Conservation (phyloP, 352 stramenopile species). For the Phytophthora citricola region DNA sequence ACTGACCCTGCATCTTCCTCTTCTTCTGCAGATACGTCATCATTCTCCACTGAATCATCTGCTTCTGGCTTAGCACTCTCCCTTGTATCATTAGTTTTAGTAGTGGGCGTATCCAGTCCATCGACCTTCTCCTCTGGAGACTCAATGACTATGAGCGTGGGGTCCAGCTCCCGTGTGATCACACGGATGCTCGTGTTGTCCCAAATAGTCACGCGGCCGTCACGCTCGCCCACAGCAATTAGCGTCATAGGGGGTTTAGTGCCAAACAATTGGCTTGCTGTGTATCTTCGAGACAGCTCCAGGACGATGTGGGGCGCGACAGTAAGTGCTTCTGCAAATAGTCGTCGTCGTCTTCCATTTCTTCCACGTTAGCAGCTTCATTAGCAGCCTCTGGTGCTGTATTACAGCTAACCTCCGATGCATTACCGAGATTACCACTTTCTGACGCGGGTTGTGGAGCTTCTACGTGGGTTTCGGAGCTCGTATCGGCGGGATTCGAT, state of each 20-base stretch:
- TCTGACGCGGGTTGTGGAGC: slow-evolving; percentile 4
- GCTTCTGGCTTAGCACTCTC: slow-evolving; percentile 38
- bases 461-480: slow-evolving; percentile 1
- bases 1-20: slow-evolving; percentile 49
- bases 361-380: slow-evolving; percentile 20
- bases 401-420: background rate
- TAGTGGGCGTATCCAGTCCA: background rate
- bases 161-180: slow-evolving; percentile 81
- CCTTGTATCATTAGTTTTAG: slow-evolving; percentile 8
- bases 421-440: background rate
- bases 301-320: slow-evolving; percentile 53
- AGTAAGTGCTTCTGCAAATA: slow-evolving; percentile 69
- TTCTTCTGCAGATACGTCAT: slow-evolving; percentile 44
- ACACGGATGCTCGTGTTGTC: slow-evolving; percentile 83
- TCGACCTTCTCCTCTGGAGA: slow-evolving; percentile 6
- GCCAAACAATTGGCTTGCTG: slow-evolving; percentile 79
- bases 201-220: slow-evolving; percentile 84
- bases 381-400: background rate
- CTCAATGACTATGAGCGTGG: slow-evolving; percentile 54
- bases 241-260: slow-evolving; percentile 70
- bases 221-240: slow-evolving; percentile 79
- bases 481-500: slow-evolving; percentile 3
- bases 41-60: slow-evolving; percentile 44
- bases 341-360: slow-evolving; percentile 53
- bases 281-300: slow-evolving; percentile 75